Evolutionary conservation across 192 early-diverging fungal species (phyloP).

Genomic region (Pilaira anomala): DNA sequence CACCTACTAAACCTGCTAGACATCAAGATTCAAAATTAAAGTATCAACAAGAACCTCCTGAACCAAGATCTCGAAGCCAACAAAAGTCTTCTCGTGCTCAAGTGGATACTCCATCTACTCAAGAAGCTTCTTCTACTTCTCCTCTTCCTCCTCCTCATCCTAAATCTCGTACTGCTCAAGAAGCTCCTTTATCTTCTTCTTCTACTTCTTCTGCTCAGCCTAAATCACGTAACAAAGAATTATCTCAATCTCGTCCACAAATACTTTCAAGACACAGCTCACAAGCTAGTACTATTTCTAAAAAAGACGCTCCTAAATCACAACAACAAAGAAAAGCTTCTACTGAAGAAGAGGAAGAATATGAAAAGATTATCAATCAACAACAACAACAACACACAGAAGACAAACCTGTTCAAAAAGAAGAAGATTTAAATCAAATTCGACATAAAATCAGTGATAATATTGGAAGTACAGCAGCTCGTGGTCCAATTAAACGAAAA

Average conservation of each 20-base stretch:
- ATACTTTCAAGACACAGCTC: too few relatives aligned
- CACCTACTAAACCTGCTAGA: not conserved
- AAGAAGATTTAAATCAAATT: not conserved
- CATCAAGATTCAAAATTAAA: not conserved
- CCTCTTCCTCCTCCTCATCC: not conserved
- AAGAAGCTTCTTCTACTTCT: not conserved
- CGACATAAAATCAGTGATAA: constrained; percentile 7
- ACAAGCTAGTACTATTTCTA: too few relatives aligned
- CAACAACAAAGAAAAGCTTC: too few relatives aligned
- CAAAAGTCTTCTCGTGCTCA: constrained; percentile 1
- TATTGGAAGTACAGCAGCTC: constrained; percentile 4
- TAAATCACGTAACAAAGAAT: not conserved
- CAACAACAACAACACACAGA: constrained; percentile 9
- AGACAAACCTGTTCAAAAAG: not conserved
- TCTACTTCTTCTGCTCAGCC: not conserved
- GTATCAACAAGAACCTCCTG: not conserved
- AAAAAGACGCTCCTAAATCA: too few relatives aligned
- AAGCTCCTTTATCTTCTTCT: not conserved
- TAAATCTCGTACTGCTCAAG: not conserved
- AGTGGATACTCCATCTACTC: not conserved
- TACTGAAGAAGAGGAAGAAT: not conserved
- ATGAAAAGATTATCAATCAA: not conserved
- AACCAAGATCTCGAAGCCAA: not conserved
- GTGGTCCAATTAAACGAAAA: constrained; percentile 16
- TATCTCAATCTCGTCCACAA: not conserved